Conservation (phyloP, 2,329 filamentous ascomycete species). For the Beauveria pseudobassiana region DNA sequence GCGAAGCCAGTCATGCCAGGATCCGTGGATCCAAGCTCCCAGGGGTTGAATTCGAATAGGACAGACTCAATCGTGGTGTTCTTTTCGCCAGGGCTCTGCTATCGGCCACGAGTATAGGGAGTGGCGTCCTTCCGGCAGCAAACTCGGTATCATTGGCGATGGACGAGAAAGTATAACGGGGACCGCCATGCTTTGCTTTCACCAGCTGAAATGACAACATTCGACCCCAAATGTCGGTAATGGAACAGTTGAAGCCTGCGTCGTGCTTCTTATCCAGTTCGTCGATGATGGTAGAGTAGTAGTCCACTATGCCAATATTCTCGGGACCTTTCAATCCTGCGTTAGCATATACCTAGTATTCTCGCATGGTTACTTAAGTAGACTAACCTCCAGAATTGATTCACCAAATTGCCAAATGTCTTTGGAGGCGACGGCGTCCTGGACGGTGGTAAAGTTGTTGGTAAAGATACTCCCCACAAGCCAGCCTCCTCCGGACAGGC, state of each 20-base stretch:
- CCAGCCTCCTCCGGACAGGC: slow-evolving; percentile 79
- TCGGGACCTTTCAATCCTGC: slow-evolving; percentile 22
- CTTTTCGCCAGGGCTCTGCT: slow-evolving; percentile 34
- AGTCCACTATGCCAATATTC: slow-evolving; percentile 29
- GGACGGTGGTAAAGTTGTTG: slow-evolving; percentile 72
- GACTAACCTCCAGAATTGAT: slow-evolving; percentile 30
- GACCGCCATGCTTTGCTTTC: slow-evolving; percentile 66
- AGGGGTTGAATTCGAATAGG: slow-evolving; percentile 58
- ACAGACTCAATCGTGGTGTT: slow-evolving; percentile 48
- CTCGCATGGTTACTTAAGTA: not conserved
- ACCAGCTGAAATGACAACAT: slow-evolving; percentile 82
- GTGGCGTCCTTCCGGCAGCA: slow-evolving; percentile 32
- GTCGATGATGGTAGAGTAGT: slow-evolving; percentile 30
- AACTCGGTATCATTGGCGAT: slow-evolving; percentile 39
- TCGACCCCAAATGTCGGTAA: slow-evolving; percentile 87
- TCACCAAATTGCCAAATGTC: slow-evolving; percentile 34
- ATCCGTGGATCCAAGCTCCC: slow-evolving; percentile 60
- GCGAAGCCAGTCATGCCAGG: slow-evolving; percentile 51
- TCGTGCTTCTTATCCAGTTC: slow-evolving; percentile 30
- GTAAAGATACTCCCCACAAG: slow-evolving; percentile 72
- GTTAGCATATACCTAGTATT: not conserved
- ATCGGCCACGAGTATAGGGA: slow-evolving; percentile 44
- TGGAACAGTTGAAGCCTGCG: slow-evolving; percentile 46
- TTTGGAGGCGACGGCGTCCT: slow-evolving; percentile 27
- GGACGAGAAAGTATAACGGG: slow-evolving; percentile 75